A percentile compares a stretch with the other conserved stretches of the same genome.
Evolutionary conservation across 2,329 filamentous ascomycete genomes (phyloP).

Genomic region (Xylaria sp.): DNA sequence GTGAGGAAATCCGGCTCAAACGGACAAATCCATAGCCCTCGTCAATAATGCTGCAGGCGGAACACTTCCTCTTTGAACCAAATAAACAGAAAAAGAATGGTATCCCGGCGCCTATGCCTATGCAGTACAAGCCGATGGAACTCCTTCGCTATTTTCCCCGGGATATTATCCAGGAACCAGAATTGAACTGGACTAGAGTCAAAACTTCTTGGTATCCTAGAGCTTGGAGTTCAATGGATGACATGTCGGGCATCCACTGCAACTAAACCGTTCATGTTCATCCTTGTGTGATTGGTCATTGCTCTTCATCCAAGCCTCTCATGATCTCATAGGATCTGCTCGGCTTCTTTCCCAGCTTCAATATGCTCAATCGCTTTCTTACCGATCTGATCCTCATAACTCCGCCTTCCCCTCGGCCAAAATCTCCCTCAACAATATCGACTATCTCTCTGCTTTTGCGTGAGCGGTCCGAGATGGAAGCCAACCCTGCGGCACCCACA

Average conservation of each 20-base stretch:
- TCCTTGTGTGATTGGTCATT: constrained; percentile 42
- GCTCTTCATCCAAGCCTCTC: constrained; percentile 68
- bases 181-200: constrained; percentile 26
- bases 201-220: constrained; percentile 34
- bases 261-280: background rate
- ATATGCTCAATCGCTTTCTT: constrained; percentile 80
- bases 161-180: constrained; percentile 36
- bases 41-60: constrained; percentile 4
- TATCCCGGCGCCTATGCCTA: constrained; percentile 21
- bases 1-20: constrained; percentile 7
- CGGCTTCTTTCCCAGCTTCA: constrained; percentile 78
- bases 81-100: constrained; percentile 7
- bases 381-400: constrained; percentile 70
- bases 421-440: constrained; percentile 46
- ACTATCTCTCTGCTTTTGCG: constrained; percentile 49
- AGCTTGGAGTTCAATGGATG: constrained; percentile 9
- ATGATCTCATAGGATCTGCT: constrained; percentile 66
- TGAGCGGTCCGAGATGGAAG: constrained; percentile 42
- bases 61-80: constrained; percentile 20
- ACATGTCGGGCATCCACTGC: constrained; percentile 11
- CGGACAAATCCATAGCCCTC: constrained; percentile 10
- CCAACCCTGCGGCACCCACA: constrained; percentile 36
- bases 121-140: constrained; percentile 30
- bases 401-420: constrained; percentile 51
- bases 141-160: constrained; percentile 22